These are phyloP conservation scores for Boletus rufocinnamomeus DNA, from an alignment of 768 basidiomycete genomes.

Conservation along the genomic window DNA sequence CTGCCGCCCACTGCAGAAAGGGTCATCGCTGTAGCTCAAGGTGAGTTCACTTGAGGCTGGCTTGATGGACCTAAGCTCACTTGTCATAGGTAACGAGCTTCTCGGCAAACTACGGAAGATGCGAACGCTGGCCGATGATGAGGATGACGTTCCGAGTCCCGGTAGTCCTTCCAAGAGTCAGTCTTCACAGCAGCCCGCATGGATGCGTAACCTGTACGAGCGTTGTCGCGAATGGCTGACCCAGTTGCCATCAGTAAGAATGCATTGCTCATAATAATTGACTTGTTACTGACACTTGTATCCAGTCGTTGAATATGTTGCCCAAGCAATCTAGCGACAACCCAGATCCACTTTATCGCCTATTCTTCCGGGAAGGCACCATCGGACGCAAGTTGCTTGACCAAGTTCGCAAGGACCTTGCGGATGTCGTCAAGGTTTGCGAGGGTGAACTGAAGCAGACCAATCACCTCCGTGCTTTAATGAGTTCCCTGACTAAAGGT, in stretches of 20 bases:
- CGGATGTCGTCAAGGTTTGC: conserved; percentile 81
- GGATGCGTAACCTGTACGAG: conserved; percentile 88
- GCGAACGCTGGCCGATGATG: conserved; percentile 85
- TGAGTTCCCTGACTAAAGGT: conserved; percentile 92
- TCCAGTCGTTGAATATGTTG: conserved; percentile 64
- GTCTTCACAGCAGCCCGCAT: conserved; percentile 80
- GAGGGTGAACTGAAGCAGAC: conserved; percentile 91
- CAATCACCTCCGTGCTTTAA: conserved; percentile 89
- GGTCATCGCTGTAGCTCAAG: conserved; percentile 89
- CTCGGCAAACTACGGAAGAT: conserved; percentile 90
- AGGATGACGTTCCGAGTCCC: conserved; percentile 59
- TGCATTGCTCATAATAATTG: not conserved
- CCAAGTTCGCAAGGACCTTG: conserved; percentile 79
- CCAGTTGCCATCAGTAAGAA: conserved; percentile 70
- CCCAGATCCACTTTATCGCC: conserved; percentile 82
- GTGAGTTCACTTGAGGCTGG: conserved; percentile 41
- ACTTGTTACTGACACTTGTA: conserved; percentile 12
- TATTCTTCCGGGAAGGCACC: conserved; percentile 85
- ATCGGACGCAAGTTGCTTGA: conserved; percentile 80
- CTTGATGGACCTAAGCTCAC: conserved; percentile 3
- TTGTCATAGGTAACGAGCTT: conserved; percentile 67
- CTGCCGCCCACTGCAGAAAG: conserved; percentile 91
- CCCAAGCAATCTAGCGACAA: conserved; percentile 67
- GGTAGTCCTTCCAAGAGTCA: conserved; percentile 63
- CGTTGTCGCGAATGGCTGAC: conserved; percentile 84